These are phyloP conservation scores for Pichia sp. DNA, from an alignment of 1,139 yeast genomes.

Conservation along the genomic window DNA sequence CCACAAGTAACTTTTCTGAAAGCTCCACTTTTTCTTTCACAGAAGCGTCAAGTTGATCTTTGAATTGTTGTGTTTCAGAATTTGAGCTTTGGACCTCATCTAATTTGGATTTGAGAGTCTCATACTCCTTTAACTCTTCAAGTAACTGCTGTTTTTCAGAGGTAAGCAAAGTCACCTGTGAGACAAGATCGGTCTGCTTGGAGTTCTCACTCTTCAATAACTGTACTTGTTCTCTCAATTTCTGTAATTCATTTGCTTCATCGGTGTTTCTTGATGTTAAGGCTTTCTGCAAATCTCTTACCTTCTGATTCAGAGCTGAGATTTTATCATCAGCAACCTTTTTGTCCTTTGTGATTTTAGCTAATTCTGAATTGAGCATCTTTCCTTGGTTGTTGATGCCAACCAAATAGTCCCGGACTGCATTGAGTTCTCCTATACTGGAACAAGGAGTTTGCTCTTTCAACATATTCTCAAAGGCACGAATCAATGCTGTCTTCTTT, in stretches of 20 bases:
- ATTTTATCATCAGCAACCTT: conserved; percentile 23
- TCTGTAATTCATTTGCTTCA: conserved; percentile 16
- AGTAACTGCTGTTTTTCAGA: conserved; percentile 10
- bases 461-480: conserved; percentile 62
- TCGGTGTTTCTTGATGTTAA: conserved; percentile 26
- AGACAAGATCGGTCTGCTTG: background rate
- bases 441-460: conserved; percentile 79
- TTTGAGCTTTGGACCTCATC: background rate
- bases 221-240: conserved; percentile 7
- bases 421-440: conserved; percentile 65
- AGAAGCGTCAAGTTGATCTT: background rate
- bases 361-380: conserved; percentile 47
- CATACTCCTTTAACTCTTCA: background rate
- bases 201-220: conserved; percentile 12
- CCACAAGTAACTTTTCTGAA: background rate
- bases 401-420: conserved; percentile 64
- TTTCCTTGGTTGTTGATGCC: conserved; percentile 60
- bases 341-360: conserved; percentile 27
- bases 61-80: background rate
- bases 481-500: conserved; percentile 58
- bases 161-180: conserved; percentile 12
- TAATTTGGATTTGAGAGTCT: background rate
- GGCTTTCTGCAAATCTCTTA: conserved; percentile 20
- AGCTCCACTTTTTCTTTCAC: background rate
- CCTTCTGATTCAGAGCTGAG: conserved; percentile 17